Evolutionary conservation across 768 basidiomycete genomes (phyloP).

Genomic region (Naganishia kalamii): DNA sequence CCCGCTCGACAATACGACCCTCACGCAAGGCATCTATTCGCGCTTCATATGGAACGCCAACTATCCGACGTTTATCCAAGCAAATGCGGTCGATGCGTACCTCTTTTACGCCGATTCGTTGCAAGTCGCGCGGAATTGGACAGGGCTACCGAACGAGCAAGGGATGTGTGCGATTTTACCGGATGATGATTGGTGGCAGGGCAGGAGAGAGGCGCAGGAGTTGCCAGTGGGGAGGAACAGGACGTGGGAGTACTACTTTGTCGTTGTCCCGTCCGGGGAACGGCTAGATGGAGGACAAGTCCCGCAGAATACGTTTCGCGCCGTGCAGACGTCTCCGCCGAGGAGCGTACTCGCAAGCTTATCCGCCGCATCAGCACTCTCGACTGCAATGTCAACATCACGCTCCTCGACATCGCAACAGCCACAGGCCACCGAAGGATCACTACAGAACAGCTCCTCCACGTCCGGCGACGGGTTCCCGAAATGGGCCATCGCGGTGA

Average conservation of each 20-base stretch:
- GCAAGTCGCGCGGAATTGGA: conserved; percentile 14
- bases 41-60: conserved; percentile 50
- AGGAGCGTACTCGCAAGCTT: conserved; percentile 62
- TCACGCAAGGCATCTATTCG: conserved; percentile 69
- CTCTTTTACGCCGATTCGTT: conserved; percentile 24
- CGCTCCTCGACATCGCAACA: neutral
- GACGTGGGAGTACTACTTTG: conserved; percentile 68
- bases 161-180: conserved; percentile 17
- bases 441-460: conserved; percentile 43
- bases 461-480: conserved; percentile 55
- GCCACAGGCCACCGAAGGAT: conserved; percentile 21
- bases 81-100: conserved; percentile 21
- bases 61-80: conserved; percentile 25
- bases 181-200: conserved; percentile 19
- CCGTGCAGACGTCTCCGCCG: conserved; percentile 72
- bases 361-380: conserved; percentile 49
- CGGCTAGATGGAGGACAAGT: conserved; percentile 56
- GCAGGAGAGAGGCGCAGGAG: neutral
- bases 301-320: conserved; percentile 68
- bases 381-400: conserved; percentile 23
- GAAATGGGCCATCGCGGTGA: conserved; percentile 85
- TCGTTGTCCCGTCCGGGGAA: conserved; percentile 59
- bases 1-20: conserved; percentile 54
- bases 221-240: neutral
- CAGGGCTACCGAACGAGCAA: neutral